Evolutionary conservation across 2,329 filamentous ascomycete species (phyloP).

Genomic region (Rhynchosporium graminicola): DNA sequence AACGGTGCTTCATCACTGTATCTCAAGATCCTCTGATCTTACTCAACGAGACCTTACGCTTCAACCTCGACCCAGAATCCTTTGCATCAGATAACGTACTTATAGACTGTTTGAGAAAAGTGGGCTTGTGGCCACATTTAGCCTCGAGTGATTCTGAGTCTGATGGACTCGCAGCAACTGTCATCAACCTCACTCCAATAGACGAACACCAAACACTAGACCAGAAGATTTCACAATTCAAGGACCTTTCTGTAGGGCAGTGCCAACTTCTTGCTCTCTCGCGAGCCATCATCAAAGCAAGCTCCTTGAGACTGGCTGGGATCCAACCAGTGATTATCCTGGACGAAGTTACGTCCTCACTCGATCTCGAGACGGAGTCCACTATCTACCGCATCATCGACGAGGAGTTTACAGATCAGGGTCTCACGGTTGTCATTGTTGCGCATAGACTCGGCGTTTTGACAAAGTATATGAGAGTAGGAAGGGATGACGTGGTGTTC

Average conservation of each 20-base stretch:
- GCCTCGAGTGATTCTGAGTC: background rate
- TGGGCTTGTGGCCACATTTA: background rate
- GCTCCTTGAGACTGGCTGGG: slow-evolving; percentile 13
- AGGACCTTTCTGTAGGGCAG: slow-evolving; percentile 45
- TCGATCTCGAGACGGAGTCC: slow-evolving; percentile 42
- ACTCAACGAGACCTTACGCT: slow-evolving; percentile 36
- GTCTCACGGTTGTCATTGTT: slow-evolving; percentile 42
- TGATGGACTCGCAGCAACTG: background rate
- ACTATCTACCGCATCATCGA: slow-evolving; percentile 40
- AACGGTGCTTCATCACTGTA: slow-evolving; percentile 45
- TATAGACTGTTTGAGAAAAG: slow-evolving; percentile 20
- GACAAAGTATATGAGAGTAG: slow-evolving; percentile 30
- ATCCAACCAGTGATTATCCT: slow-evolving; percentile 44
- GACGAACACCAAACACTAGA: slow-evolving; percentile 35
- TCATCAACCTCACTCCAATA: background rate
- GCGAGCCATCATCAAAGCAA: slow-evolving; percentile 45
- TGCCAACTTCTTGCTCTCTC: slow-evolving; percentile 50
- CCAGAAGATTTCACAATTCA: slow-evolving; percentile 33
- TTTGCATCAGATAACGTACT: slow-evolving; percentile 30
- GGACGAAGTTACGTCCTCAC: slow-evolving; percentile 47
- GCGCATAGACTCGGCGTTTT: slow-evolving; percentile 41
- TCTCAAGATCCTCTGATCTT: slow-evolving; percentile 47
- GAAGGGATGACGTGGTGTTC: slow-evolving; percentile 36
- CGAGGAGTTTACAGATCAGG: slow-evolving; percentile 37
- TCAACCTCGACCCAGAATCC: slow-evolving; percentile 38